phyloP scores from a whole-genome alignment of 2,329 filamentous ascomycete genomes.

The Talaromyces amestolkiae region DNA sequence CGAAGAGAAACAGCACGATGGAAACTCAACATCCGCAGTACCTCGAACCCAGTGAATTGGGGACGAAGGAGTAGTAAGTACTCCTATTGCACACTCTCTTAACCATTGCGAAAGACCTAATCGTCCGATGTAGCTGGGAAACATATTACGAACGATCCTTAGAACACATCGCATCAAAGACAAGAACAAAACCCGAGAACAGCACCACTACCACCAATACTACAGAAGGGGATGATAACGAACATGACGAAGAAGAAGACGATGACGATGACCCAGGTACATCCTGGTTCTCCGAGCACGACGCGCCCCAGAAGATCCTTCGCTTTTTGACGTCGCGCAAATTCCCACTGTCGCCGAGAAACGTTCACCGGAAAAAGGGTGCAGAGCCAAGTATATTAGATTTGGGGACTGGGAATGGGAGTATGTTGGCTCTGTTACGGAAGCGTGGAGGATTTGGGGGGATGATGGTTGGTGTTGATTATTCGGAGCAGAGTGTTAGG shows the following conservation, averaged over 20 bases:
- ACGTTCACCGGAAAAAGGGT: conserved; percentile 16
- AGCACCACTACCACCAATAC: background rate
- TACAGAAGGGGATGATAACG: conserved; percentile 59
- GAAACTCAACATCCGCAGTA: conserved; percentile 50
- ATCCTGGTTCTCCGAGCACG: conserved; percentile 93
- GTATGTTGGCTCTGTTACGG: conserved; percentile 77
- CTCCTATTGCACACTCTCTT: background rate
- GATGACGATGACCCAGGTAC: conserved; percentile 75
- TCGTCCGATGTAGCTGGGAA: conserved; percentile 60
- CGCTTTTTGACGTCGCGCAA: conserved; percentile 59
- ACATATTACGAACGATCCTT: conserved; percentile 47
- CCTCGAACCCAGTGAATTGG: conserved; percentile 75
- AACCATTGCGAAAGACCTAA: background rate
- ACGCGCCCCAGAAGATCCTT: conserved; percentile 78
- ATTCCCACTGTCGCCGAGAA: conserved; percentile 44
- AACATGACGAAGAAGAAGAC: conserved; percentile 66
- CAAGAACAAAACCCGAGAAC: conserved; percentile 4
- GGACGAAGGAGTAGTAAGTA: conserved; percentile 85
- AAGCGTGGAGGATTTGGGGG: conserved; percentile 65
- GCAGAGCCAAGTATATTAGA: conserved; percentile 63
- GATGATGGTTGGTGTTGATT: conserved; percentile 81
- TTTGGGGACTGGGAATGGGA: conserved; percentile 90
- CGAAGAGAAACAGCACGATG: background rate
- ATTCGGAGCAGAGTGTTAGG: conserved; percentile 70
- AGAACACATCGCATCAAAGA: conserved; percentile 36